Base-by-base conservation (phyloP, 148 eudicot species). In the Silene uniflora region DNA sequence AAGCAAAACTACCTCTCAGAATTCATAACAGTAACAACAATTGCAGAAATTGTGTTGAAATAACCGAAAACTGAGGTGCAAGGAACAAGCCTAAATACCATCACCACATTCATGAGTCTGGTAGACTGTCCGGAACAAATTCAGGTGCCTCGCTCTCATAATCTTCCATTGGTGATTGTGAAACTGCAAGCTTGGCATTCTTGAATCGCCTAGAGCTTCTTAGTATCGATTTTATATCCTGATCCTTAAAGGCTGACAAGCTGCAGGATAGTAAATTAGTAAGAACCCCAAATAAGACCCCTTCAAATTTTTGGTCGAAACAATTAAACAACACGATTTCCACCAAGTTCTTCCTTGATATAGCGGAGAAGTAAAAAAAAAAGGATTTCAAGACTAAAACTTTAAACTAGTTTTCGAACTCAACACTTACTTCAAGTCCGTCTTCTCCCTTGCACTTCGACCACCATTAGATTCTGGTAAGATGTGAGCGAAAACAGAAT, bases 161-260 rank as follows among this genome's bases (percentile, higher is more conserved):
- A 7, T 81, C 90, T 69, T 82, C 89, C 24, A 71, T 47, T 69
- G 86, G 92, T 27, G 82, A 80, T 71, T 89, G 90, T 73, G 86
- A 81, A 67, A 89, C 93, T 44, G 74, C 71, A 69, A 85, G 75
- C 89, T 88, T 91, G 8, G 93, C 98, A 73, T 86, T 85, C 87
- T 84, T 93, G 88, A 81, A 93, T 81, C 91, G 77, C 54, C 79
- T 84, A 10, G 97, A 91, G 75, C 90, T 84, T 88, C 85, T 83
- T 2, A 94, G 78, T 76, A 91, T 75, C 25, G 67, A 72, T 24
- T 82, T 78, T 80, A 91, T 64, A 23, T 86, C 32, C 68, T 83
- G 27, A 54, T 58, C 62, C 75, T 75, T 77, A 10, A 67, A 56
- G 73, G 44, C 77, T 12, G 85, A 78, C 17, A 75, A 68, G 22